Percentiles rank a stretch among this genome's conserved stretches.
These are phyloP conservation scores for Zelonia costaricensis DNA, from an alignment of 208 protist species.

Conservation along the genomic window DNA sequence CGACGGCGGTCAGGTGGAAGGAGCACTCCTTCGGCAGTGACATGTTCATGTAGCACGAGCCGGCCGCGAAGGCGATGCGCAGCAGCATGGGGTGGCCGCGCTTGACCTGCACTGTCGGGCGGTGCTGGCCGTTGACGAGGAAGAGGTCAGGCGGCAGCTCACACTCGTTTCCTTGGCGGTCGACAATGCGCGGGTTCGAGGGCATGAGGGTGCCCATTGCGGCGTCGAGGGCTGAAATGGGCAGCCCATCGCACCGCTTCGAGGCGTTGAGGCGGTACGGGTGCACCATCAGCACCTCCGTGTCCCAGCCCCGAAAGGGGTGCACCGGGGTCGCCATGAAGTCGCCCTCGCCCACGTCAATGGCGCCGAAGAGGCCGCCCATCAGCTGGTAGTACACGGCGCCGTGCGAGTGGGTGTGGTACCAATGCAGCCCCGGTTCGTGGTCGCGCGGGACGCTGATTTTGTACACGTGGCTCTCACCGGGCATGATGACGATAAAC, in stretches of 20 bases:
- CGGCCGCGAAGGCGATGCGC: conserved; percentile 71
- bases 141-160: conserved; percentile 63
- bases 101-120: conserved; percentile 51
- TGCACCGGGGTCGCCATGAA: conserved; percentile 43
- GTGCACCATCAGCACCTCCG: conserved; percentile 66
- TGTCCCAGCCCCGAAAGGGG: conserved; percentile 39
- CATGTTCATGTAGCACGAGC: conserved; percentile 78
- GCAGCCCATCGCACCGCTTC: conserved; percentile 57
- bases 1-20: conserved; percentile 59
- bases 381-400: conserved; percentile 73
- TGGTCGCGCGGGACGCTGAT: conserved; percentile 71
- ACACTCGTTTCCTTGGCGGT: conserved; percentile 35
- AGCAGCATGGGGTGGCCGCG: conserved; percentile 49
- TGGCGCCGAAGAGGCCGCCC: conserved; percentile 78
- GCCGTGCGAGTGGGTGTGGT: conserved; percentile 85
- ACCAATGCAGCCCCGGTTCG: conserved; percentile 82
- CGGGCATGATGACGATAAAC: conserved; percentile 50
- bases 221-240: conserved; percentile 46
- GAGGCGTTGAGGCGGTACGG: conserved; percentile 64
- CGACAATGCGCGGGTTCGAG: conserved; percentile 50
- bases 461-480: conserved; percentile 59
- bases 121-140: conserved; percentile 89
- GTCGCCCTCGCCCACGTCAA: conserved; percentile 64
- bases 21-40: conserved; percentile 59
- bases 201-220: conserved; percentile 51